A percentile compares a stretch with the other conserved stretches of the same genome.
Conservation (phyloP, 345 rosid species). For the Syzygium oleosum region DNA sequence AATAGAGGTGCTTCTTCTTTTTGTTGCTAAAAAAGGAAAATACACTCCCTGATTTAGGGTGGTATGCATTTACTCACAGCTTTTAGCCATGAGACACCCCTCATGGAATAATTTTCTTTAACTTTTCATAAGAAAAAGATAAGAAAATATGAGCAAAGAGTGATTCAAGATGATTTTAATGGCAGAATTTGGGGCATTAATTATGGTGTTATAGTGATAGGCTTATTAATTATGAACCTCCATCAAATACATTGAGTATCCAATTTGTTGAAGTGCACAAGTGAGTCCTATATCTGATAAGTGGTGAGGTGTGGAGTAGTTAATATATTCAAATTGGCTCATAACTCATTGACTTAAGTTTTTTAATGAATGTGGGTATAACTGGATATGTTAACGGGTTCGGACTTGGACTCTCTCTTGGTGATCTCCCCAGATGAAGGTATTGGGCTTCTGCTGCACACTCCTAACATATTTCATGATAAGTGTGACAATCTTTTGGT, state of each 20-base stretch:
- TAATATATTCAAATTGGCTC: no score
- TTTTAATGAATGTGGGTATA: no score
- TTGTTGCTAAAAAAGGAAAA: not conserved
- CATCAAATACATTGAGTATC: not conserved
- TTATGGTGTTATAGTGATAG: not conserved
- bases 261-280: not conserved
- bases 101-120: not conserved
- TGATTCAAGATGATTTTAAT: not conserved
- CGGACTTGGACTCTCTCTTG: no score
- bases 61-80: not conserved
- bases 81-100: not conserved
- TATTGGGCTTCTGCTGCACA: no score
- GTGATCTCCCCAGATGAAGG: no score
- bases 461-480: not conserved
- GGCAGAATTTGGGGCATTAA: not conserved
- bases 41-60: not conserved
- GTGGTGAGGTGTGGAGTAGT: no score
- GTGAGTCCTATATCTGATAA: no score
- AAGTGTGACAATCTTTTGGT: not conserved
- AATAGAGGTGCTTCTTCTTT: not conserved
- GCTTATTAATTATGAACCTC: not conserved
- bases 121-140: not conserved
- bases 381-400: no score
- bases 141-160: not conserved
- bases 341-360: no score